Conservation (phyloP, 352 stramenopile species). For the Pythium chondricola region DNA sequence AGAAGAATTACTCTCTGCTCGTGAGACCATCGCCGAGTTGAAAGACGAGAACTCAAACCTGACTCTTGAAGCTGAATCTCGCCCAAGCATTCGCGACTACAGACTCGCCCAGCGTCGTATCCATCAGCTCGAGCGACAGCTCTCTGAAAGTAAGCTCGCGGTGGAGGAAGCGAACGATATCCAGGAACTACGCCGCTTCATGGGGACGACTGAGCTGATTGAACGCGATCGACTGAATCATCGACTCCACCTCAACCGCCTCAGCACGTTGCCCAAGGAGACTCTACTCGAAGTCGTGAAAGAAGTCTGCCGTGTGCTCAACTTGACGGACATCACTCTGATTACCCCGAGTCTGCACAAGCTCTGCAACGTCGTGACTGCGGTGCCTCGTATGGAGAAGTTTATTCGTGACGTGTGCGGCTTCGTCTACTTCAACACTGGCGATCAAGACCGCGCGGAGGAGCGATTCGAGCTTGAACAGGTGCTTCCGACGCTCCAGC, state of each 20-base stretch:
- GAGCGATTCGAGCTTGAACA: conserved; percentile 56
- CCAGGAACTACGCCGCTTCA: conserved; percentile 73
- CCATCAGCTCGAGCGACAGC: conserved; percentile 67
- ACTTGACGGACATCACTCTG: conserved; percentile 78
- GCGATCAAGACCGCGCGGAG: conserved; percentile 19
- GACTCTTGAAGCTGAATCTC: conserved; percentile 62
- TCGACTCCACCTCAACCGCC: conserved; percentile 64
- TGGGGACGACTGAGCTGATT: conserved; percentile 77
- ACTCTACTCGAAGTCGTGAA: conserved; percentile 79
- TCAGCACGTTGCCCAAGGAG: conserved; percentile 70
- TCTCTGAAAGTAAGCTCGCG: conserved; percentile 64
- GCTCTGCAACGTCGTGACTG: conserved; percentile 69
- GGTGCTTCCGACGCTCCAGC: conserved; percentile 60
- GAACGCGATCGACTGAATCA: conserved; percentile 76
- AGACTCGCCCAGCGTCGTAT: conserved; percentile 62
- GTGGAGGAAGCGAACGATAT: conserved; percentile 72
- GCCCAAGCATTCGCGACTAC: conserved; percentile 81
- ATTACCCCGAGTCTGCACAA: conserved; percentile 77
- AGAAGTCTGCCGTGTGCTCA: conserved; percentile 72
- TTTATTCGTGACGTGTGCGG: conserved; percentile 84
- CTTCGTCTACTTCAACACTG: conserved; percentile 54
- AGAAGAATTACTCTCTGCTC: conserved; percentile 51
- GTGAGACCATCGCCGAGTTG: conserved; percentile 57
- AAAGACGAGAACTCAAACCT: conserved; percentile 83
- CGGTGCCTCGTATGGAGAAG: conserved; percentile 78